phyloP scores from a whole-genome alignment of 306 rosid genomes.

The Herpetospermum pedunculosum region DNA sequence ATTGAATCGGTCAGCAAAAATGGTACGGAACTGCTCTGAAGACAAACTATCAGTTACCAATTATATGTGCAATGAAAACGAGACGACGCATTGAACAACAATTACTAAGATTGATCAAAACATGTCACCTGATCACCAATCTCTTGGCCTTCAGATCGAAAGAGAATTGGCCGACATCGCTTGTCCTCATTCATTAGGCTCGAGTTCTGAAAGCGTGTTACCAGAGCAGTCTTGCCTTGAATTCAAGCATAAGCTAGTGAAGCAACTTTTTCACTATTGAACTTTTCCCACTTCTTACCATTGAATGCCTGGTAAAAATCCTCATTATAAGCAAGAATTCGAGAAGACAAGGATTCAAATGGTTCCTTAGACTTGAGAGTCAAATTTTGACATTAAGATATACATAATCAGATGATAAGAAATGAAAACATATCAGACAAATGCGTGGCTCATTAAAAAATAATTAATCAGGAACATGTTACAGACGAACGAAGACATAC shows the following conservation, averaged over 20 bases:
- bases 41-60: neutral
- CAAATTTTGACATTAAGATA: neutral
- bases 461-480: too few species aligned
- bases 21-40: neutral
- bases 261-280: conserved; percentile 87
- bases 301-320: conserved; percentile 50
- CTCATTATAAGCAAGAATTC: neutral
- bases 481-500: conserved; percentile 22
- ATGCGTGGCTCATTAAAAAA: neutral
- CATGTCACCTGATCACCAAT: conserved; percentile 51
- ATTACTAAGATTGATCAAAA: neutral
- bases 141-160: conserved; percentile 82
- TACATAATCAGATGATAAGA: neutral
- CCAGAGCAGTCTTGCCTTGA: conserved; percentile 91
- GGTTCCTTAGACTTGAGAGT: neutral
- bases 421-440: neutral
- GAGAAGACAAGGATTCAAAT: too few species aligned
- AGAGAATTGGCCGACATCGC: conserved; percentile 84
- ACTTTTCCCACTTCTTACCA: conserved; percentile 93
- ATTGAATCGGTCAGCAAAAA: conserved; percentile 13
- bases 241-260: conserved; percentile 85
- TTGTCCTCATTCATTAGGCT: conserved; percentile 94
- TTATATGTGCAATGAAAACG: neutral
- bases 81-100: neutral
- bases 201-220: conserved; percentile 84